These are phyloP conservation scores for Cryomyces minteri DNA, from an alignment of 495 filamentous ascomycete genomes.

Conservation along the genomic window DNA sequence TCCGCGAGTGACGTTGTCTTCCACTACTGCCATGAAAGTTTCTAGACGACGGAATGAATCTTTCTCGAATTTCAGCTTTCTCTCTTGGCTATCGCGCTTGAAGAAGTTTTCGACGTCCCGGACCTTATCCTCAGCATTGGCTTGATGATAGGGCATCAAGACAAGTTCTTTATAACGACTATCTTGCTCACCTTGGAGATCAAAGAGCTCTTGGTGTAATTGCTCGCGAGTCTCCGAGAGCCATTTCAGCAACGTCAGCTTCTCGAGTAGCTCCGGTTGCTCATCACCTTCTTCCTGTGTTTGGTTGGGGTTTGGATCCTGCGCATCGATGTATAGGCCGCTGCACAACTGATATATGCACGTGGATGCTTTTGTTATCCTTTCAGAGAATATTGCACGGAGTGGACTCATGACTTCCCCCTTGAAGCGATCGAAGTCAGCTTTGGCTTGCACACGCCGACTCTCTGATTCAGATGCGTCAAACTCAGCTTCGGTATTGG, in stretches of 20 bases:
- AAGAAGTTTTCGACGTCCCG: slow-evolving; percentile 67
- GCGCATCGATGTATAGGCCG: slow-evolving; percentile 55
- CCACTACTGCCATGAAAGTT: slow-evolving; percentile 63
- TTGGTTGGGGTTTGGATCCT: slow-evolving; percentile 52
- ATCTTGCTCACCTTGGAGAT: slow-evolving; percentile 67
- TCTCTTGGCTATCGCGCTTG: slow-evolving; percentile 48
- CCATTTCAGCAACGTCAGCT: slow-evolving; percentile 90
- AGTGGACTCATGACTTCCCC: slow-evolving; percentile 56
- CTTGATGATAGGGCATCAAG: slow-evolving; percentile 57
- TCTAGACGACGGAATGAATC: slow-evolving; percentile 51
- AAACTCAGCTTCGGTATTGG: slow-evolving; percentile 52
- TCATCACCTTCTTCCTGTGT: slow-evolving; percentile 91
- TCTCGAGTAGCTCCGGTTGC: slow-evolving; percentile 83
- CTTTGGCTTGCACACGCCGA: slow-evolving; percentile 43
- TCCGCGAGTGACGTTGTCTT: slow-evolving; percentile 68
- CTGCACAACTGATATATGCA: slow-evolving; percentile 54
- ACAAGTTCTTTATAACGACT: slow-evolving; percentile 70
- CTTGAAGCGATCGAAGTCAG: slow-evolving; percentile 63
- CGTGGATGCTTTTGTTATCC: slow-evolving; percentile 27
- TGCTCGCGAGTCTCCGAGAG: slow-evolving; percentile 85
- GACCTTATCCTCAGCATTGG: slow-evolving; percentile 52
- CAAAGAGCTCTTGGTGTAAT: slow-evolving; percentile 67
- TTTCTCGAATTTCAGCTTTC: slow-evolving; percentile 43
- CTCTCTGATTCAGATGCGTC: slow-evolving; percentile 40
- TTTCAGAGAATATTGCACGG: slow-evolving; percentile 44